A percentile compares a stretch with the other conserved stretches of the same genome.
These are phyloP conservation scores for Chaetomium globosum DNA, from an alignment of 2,329 filamentous ascomycete species.

Conservation along the genomic window DNA sequence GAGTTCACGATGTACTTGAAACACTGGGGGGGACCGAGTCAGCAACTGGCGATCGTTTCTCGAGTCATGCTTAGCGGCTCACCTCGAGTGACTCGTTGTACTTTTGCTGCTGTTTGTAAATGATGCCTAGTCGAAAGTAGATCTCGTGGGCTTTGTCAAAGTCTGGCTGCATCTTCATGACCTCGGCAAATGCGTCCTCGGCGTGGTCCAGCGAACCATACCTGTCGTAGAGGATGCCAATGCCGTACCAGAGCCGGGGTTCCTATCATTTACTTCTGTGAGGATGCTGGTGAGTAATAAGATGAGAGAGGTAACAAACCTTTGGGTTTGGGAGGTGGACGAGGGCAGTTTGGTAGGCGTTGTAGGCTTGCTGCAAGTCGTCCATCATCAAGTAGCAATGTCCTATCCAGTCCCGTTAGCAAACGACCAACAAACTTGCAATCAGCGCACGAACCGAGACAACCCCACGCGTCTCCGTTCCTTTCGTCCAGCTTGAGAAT, in stretches of 20 bases:
- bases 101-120: conserved; percentile 98
- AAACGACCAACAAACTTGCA: background rate
- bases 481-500: conserved; percentile 86
- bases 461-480: conserved; percentile 96
- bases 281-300: conserved; percentile 16
- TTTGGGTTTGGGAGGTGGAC: conserved; percentile 93
- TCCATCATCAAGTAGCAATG: conserved; percentile 99
- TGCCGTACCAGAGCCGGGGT: conserved; percentile 97
- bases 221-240: conserved; percentile 93
- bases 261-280: conserved; percentile 58
- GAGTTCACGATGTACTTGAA: conserved; percentile 98
- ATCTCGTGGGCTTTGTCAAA: conserved; percentile 99
- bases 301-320: conserved; percentile 53
- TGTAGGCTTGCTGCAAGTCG: conserved; percentile 93
- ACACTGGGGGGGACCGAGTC: conserved; percentile 62
- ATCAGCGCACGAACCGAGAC: conserved; percentile 65
- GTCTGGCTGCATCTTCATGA: conserved; percentile 97
- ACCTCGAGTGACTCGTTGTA: conserved; percentile 91
- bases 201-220: conserved; percentile 97
- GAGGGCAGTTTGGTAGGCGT: conserved; percentile 91
- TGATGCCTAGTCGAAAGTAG: conserved; percentile 98
- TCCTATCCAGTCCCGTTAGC: conserved; percentile 53
- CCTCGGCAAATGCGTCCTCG: conserved; percentile 96
- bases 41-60: conserved; percentile 19
- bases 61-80: conserved; percentile 39